Evolutionary conservation across 2,329 filamentous ascomycete genomes (phyloP).

Genomic region (Colletotrichum caudatum): DNA sequence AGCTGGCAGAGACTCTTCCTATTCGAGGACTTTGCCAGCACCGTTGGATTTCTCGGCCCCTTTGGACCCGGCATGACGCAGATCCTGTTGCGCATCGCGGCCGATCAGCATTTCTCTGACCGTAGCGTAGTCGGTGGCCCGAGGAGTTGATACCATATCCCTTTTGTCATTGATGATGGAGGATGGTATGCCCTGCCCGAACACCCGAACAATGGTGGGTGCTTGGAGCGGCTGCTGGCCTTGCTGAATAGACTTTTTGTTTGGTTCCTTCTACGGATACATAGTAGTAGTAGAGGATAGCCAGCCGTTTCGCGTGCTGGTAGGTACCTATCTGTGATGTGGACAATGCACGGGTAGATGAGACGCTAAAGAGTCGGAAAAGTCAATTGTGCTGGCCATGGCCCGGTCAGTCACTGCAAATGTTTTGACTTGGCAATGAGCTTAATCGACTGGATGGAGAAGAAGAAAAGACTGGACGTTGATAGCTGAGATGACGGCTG

Average conservation of each 20-base stretch:
- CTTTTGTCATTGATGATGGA: conserved; percentile 14
- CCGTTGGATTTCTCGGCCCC: conserved; percentile 22
- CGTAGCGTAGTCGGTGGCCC: not conserved
- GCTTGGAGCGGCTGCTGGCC: conserved; percentile 31
- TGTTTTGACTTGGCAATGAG: conserved; percentile 30
- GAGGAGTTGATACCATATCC: conserved; percentile 12
- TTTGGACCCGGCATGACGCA: conserved; percentile 33
- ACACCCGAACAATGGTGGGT: conserved; percentile 23
- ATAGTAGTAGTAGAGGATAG: no score
- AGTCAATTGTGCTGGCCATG: conserved; percentile 35
- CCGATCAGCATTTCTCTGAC: conserved; percentile 37
- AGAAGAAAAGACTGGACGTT: not conserved
- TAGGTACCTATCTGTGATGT: not conserved
- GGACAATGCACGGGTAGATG: conserved; percentile 13
- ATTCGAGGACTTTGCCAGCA: conserved; percentile 27
- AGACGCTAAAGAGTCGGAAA: conserved; percentile 12
- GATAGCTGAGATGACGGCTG: conserved; percentile 15
- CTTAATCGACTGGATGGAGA: conserved; percentile 12
- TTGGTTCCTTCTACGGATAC: conserved; percentile 9
- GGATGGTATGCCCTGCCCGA: not conserved
- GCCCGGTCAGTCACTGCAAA: conserved; percentile 19
- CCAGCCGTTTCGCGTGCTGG: not conserved
- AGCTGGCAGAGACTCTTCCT: conserved; percentile 6
- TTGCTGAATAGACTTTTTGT: conserved; percentile 24
- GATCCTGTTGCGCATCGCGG: conserved; percentile 32